Conservation (phyloP, 345 rosid species). For the Gynandropsis gynandra region DNA sequence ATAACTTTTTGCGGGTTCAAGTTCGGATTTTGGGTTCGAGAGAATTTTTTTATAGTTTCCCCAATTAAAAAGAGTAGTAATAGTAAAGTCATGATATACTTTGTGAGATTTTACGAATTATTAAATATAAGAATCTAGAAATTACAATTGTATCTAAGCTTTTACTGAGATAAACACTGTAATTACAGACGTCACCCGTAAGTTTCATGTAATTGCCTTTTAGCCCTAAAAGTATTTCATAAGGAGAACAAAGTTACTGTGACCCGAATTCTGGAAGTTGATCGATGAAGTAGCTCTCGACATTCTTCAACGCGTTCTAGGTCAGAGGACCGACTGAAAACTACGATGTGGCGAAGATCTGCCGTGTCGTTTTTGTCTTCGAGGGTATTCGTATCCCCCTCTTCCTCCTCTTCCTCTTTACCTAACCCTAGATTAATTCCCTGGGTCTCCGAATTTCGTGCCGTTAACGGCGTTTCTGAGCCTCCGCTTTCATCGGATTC, state of each 20-base stretch:
- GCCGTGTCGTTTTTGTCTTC: conserved; percentile 26
- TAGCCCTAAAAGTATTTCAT: too few species aligned
- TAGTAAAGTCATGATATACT: too few species aligned
- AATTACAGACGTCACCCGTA: too few species aligned
- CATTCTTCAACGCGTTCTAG: conserved; percentile 10
- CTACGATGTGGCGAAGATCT: conserved; percentile 38
- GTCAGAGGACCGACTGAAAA: not conserved
- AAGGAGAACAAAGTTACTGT: too few species aligned
- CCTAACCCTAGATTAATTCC: conserved; percentile 26
- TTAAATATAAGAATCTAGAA: too few species aligned
- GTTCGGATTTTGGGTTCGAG: conserved; percentile 13
- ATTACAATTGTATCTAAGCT: too few species aligned
- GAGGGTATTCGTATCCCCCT: conserved; percentile 24
- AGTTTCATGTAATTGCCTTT: too few species aligned
- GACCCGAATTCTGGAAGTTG: too few species aligned
- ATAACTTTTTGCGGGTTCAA: not conserved
- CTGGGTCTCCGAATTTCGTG: conserved; percentile 25
- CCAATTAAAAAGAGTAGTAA: not conserved
- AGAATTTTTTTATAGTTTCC: not conserved
- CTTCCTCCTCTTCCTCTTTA: conserved; percentile 20
- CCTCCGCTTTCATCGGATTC: conserved; percentile 24
- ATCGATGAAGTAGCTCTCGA: conserved; percentile 9
- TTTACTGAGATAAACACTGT: too few species aligned
- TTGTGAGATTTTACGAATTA: too few species aligned
- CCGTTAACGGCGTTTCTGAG: conserved; percentile 19